Base-by-base conservation (phyloP, 129 eudicot species). In the Pulicaria dysenterica region DNA sequence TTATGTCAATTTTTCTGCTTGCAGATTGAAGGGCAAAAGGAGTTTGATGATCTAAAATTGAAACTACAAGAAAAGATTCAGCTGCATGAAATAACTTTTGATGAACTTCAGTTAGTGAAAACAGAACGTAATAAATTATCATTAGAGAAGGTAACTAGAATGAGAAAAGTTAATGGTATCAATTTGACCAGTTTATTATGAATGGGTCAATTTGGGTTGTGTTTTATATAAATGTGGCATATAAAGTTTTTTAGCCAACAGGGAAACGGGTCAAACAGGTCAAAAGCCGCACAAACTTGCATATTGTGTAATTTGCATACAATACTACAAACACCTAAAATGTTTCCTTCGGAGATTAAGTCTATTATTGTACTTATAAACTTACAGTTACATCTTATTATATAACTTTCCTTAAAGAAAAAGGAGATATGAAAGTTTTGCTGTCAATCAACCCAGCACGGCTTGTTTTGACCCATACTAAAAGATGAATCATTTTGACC, bases 91-190 rank as follows among this genome's bases (percentile, higher is more conserved):
- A 58, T 50, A 51, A 72, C 86, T 65, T 56, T 77, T 17, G 68
- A 74, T 73, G 91, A 90, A 77, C 85, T 88, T 63, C 73, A 87
- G 12, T 69, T 72, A 38, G 61, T 85, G 71, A 80, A 79, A 80
- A 63, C 56, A 61, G 84, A 94, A 71, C 71, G 80, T 38, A 73
- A 57, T 59, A 80, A 71, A 77, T 56, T 90, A 65, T 82, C 84
- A 74, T 63, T 77, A 59, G 98, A 93, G 72, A 89, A 93, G 95
- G 98, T 89, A 83, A 62, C 58, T 71, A 36, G 56, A 50, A 64
- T 50, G 61, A 45, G 11, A 43, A 46, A 68, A 48, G 12, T 50
- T 6, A 10, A 51, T 39, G 15, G 16, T 37, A 24, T 24, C 31
- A 24, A 24, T 49, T 41, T 57, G 64, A 9, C 17, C 13, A 58